phyloP scores from a whole-genome alignment of 1,139 yeast species.

The Debaryomyces fabryi region DNA sequence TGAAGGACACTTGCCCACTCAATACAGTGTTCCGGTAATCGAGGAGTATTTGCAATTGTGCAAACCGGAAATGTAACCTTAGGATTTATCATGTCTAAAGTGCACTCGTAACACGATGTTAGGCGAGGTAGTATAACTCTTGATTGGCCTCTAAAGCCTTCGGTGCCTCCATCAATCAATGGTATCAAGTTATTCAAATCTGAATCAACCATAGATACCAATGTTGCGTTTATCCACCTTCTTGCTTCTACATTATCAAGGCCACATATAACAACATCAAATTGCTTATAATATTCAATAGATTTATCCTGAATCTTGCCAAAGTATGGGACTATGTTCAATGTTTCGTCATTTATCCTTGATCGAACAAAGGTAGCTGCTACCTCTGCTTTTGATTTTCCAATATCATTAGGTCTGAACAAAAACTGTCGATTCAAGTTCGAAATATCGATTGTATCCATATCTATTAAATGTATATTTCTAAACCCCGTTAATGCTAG shows the following conservation, averaged over 20 bases:
- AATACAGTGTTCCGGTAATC: conserved; percentile 92
- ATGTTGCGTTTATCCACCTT: conserved; percentile 83
- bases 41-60: conserved; percentile 91
- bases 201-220: conserved; percentile 63
- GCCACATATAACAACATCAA: conserved; percentile 81
- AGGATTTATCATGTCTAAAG: conserved; percentile 73
- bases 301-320: conserved; percentile 75
- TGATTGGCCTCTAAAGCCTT: conserved; percentile 91
- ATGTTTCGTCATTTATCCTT: conserved; percentile 45
- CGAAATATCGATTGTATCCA: conserved; percentile 93
- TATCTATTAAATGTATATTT: conserved; percentile 81
- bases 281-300: conserved; percentile 64
- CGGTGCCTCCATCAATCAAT: conserved; percentile 93
- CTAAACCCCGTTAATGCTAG: conserved; percentile 77
- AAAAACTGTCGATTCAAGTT: conserved; percentile 90
- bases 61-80: conserved; percentile 84
- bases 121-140: conserved; percentile 84
- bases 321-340: conserved; percentile 58
- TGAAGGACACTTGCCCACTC: conserved; percentile 85
- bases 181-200: conserved; percentile 68
- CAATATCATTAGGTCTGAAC: conserved; percentile 73
- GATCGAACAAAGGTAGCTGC: conserved; percentile 67
- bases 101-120: conserved; percentile 92
- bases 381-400: conserved; percentile 75
- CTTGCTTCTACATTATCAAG: conserved; percentile 89